Percentiles rank a stretch among this genome's conserved stretches.
Conservation (phyloP, 2,329 filamentous ascomycete genomes). For the Colletotrichum godetiae region DNA sequence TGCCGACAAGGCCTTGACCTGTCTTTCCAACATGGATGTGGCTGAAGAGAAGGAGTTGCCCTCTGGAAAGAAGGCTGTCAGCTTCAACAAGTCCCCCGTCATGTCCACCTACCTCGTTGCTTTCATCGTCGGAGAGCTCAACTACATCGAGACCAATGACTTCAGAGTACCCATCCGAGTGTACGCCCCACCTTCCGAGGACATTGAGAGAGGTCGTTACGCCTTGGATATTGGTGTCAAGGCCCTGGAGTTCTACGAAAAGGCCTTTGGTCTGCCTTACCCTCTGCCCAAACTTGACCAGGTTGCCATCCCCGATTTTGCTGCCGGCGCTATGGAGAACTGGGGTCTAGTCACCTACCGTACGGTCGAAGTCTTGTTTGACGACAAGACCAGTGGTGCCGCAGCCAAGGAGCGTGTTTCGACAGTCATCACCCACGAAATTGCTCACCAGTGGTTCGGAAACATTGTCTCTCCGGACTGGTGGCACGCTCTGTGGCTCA, state of each 20-base stretch:
- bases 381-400: conserved; percentile 91
- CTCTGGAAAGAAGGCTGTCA: conserved; percentile 79
- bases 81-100: conserved; percentile 89
- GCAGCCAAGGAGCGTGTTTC: conserved; percentile 92
- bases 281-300: conserved; percentile 96
- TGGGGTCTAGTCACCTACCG: conserved; percentile 97
- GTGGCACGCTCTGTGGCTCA: conserved; percentile 98
- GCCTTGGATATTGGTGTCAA: conserved; percentile 89
- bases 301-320: conserved; percentile 96
- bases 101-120: conserved; percentile 98
- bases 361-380: conserved; percentile 88
- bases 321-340: conserved; percentile 91
- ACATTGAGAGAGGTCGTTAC: conserved; percentile 92
- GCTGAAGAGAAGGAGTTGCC: conserved; percentile 71
- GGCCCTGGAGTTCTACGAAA: conserved; percentile 94
- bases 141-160: conserved; percentile 90
- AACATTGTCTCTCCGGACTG: conserved; percentile 99
- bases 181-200: conserved; percentile 90
- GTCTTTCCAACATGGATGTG: conserved; percentile 97
- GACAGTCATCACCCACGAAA: conserved; percentile 95
- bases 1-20: conserved; percentile 90
- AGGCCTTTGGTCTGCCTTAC: conserved; percentile 89
- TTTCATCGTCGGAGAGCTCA: conserved; percentile 93
- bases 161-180: conserved; percentile 94
- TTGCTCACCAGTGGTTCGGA: conserved; percentile 98